Evolutionary conservation across 1,284 basidiomycete genomes (phyloP).

Genomic region (Ceratobasidium sp.): DNA sequence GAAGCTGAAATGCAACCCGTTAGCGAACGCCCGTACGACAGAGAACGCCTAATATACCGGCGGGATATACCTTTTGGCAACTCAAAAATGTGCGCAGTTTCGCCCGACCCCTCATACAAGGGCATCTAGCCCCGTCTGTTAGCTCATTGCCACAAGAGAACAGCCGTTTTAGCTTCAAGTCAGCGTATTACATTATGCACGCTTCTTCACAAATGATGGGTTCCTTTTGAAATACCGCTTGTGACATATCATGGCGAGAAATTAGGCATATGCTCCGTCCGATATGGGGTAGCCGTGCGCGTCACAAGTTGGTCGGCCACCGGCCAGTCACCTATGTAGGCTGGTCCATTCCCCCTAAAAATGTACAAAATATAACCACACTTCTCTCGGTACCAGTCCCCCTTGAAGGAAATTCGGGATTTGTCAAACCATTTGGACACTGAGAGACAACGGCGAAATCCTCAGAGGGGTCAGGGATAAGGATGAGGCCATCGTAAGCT

Average conservation of each 20-base stretch:
- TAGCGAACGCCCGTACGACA: too few species aligned
- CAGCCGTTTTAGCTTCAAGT: not conserved
- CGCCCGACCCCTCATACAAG: slow-evolving; percentile 76
- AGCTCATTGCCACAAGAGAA: slow-evolving; percentile 67
- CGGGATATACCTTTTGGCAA: slow-evolving; percentile 92
- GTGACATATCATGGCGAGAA: slow-evolving; percentile 88
- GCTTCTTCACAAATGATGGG: slow-evolving; percentile 95
- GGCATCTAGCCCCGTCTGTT: slow-evolving; percentile 79
- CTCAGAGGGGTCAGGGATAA: too few species aligned
- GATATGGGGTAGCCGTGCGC: too few species aligned
- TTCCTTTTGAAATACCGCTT: slow-evolving; percentile 83
- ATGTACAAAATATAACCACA: too few species aligned
- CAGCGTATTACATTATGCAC: slow-evolving; percentile 65
- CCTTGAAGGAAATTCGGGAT: too few species aligned
- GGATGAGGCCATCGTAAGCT: too few species aligned
- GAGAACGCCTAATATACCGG: slow-evolving; percentile 58
- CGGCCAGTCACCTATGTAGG: too few species aligned
- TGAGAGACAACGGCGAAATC: too few species aligned
- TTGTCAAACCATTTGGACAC: too few species aligned
- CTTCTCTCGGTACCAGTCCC: too few species aligned
- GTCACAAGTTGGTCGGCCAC: too few species aligned
- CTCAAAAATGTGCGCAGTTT: slow-evolving; percentile 79
- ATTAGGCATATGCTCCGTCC: slow-evolving; percentile 90
- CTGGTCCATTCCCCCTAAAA: too few species aligned
- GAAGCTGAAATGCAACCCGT: slow-evolving; percentile 70